These are phyloP conservation scores for Thalassiosira ordinaria DNA, from an alignment of 352 stramenopile species.

Conservation along the genomic window DNA sequence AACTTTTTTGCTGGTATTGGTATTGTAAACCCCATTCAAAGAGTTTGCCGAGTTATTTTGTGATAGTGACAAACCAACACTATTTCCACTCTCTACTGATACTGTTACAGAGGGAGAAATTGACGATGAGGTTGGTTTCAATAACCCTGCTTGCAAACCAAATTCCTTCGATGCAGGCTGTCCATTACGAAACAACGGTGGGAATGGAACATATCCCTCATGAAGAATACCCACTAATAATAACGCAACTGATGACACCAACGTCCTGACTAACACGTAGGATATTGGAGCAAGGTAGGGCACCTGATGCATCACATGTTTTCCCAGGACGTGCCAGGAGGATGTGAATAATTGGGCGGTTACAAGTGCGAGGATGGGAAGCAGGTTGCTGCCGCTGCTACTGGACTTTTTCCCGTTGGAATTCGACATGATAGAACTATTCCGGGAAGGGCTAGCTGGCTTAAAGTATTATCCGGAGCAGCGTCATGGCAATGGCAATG, in stretches of 20 bases:
- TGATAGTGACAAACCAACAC: constrained; percentile 18
- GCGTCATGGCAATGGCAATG: too few relatives aligned
- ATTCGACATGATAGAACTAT: neutral
- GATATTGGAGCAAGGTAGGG: constrained; percentile 42
- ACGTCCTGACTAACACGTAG: constrained; percentile 41
- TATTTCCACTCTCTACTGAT: constrained; percentile 29
- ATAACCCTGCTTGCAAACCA: constrained; percentile 11
- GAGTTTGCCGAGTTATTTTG: constrained; percentile 20
- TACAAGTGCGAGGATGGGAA: constrained; percentile 37
- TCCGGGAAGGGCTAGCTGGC: too few relatives aligned
- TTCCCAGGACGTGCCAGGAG: constrained; percentile 52
- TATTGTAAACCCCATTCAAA: neutral
- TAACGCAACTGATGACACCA: constrained; percentile 22
- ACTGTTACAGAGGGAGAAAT: constrained; percentile 10
- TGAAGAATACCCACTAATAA: constrained; percentile 31
- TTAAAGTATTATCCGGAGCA: too few relatives aligned
- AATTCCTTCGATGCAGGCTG: neutral
- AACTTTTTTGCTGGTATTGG: neutral
- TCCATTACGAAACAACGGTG: constrained; percentile 31
- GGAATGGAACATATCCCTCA: constrained; percentile 40
- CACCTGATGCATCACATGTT: constrained; percentile 47
- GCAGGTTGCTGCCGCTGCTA: neutral
- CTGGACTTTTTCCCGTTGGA: neutral
- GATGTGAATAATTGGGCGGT: constrained; percentile 40
- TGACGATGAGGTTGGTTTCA: constrained; percentile 13